Evolutionary conservation across 2,329 filamentous ascomycete species (phyloP).

Genomic region (Thielaviopsis populi): DNA sequence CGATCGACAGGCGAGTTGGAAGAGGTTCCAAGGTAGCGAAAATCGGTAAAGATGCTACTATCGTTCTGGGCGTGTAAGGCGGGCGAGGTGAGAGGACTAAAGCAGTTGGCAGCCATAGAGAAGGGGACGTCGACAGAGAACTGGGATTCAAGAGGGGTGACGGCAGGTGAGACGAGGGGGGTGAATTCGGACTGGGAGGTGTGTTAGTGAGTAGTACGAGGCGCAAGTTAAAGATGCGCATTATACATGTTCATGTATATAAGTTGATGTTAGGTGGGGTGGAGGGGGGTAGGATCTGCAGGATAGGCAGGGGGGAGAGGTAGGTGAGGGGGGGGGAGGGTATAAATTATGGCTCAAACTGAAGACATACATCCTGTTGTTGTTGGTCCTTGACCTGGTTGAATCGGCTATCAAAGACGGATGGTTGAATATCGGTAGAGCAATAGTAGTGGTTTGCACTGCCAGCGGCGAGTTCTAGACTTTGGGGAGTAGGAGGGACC

Average conservation of each 20-base stretch:
- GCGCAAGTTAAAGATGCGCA: not conserved
- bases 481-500: slow-evolving; percentile 66
- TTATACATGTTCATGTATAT: slow-evolving; percentile 11
- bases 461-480: slow-evolving; percentile 56
- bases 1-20: slow-evolving; percentile 41
- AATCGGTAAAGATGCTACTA: slow-evolving; percentile 28
- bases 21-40: slow-evolving; percentile 30
- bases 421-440: slow-evolving; percentile 34
- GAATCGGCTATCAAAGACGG: slow-evolving; percentile 47
- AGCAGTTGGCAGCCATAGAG: slow-evolving; percentile 55
- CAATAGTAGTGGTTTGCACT: slow-evolving; percentile 42
- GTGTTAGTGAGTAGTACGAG: slow-evolving; percentile 9
- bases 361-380: slow-evolving; percentile 37
- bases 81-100: slow-evolving; percentile 70
- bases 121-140: slow-evolving; percentile 47
- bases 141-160: slow-evolving; percentile 61
- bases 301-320: not conserved
- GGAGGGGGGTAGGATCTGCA: not conserved
- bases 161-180: slow-evolving; percentile 68
- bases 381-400: slow-evolving; percentile 54
- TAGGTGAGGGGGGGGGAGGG: not conserved
- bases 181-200: slow-evolving; percentile 53
- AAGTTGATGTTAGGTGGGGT: not conserved
- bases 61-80: slow-evolving; percentile 60
- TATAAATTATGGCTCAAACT: not conserved